Conservation (phyloP, 768 basidiomycete species). For the Exidia glandulosa region DNA sequence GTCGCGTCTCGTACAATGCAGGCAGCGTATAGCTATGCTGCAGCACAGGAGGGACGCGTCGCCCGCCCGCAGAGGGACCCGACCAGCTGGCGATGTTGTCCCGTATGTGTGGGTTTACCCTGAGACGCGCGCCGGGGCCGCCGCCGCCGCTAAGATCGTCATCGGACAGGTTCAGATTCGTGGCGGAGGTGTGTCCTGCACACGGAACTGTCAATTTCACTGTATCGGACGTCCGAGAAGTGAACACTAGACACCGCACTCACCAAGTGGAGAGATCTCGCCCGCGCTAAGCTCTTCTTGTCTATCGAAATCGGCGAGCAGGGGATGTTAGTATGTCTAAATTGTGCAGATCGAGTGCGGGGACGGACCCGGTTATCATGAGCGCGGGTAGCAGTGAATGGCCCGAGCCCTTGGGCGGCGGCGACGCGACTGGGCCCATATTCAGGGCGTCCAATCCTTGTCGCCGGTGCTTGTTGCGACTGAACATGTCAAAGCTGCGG, state of each 20-base stretch:
- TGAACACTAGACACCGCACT: slow-evolving; percentile 9
- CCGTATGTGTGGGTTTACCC: slow-evolving; percentile 23
- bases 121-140: slow-evolving; percentile 25
- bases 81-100: slow-evolving; percentile 45
- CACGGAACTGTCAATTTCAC: background rate
- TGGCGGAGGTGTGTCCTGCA: background rate
- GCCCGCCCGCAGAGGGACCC: slow-evolving; percentile 34
- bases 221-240: background rate
- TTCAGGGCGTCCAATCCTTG: background rate
- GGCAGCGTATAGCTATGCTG: background rate
- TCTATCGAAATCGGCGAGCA: too few relatives aligned
- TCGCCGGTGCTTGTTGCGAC: background rate
- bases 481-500: background rate
- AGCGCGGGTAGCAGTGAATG: slow-evolving; percentile 25
- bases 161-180: background rate
- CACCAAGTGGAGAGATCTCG: slow-evolving; percentile 62
- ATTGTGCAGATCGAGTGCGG: background rate
- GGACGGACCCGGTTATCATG: slow-evolving; percentile 28
- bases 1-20: background rate
- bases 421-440: background rate
- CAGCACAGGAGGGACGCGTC: slow-evolving; percentile 4
- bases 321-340: background rate
- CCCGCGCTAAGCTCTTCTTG: slow-evolving; percentile 64
- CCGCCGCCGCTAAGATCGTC: background rate
- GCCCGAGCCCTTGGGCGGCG: background rate